Conservation (phyloP, 805 yeast genomes). For the Sugiyamaella valdiviana region DNA sequence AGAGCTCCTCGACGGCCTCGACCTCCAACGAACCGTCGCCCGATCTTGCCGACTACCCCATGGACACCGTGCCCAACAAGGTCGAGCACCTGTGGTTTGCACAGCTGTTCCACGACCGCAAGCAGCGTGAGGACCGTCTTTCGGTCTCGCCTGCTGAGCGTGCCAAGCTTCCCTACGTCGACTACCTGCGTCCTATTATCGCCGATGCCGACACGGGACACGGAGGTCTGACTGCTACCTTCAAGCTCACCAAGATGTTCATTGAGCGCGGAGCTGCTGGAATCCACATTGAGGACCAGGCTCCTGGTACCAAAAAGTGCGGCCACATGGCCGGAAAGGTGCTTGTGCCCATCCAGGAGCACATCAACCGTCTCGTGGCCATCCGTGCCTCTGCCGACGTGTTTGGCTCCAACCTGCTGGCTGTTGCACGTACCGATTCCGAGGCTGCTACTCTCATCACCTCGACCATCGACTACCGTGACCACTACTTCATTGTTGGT, state of each 20-base stretch:
- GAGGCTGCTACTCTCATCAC: slow-evolving; percentile 96
- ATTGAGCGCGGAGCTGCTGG: slow-evolving; percentile 99
- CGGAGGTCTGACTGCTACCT: slow-evolving; percentile 95
- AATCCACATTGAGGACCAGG: slow-evolving; percentile 97
- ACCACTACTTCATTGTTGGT: slow-evolving; percentile 88
- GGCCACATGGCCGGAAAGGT: slow-evolving; percentile 99
- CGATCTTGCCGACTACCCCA: slow-evolving; percentile 96
- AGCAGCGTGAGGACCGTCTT: slow-evolving; percentile 80
- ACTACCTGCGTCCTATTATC: slow-evolving; percentile 87
- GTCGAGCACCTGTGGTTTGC: slow-evolving; percentile 96
- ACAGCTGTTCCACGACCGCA: slow-evolving; percentile 94
- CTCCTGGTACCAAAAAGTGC: slow-evolving; percentile 97
- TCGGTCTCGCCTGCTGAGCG: slow-evolving; percentile 57
- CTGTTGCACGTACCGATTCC: slow-evolving; percentile 94
- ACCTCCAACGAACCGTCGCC: slow-evolving; percentile 97
- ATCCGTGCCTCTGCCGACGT: slow-evolving; percentile 94
- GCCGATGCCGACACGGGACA: slow-evolving; percentile 99
- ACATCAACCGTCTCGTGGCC: slow-evolving; percentile 87
- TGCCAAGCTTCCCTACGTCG: slow-evolving; percentile 64
- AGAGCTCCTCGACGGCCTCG: slow-evolving; percentile 95
- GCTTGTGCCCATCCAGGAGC: slow-evolving; percentile 95
- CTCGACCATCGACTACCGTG: slow-evolving; percentile 89
- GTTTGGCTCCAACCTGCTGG: slow-evolving; percentile 75
- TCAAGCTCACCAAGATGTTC: slow-evolving; percentile 91
- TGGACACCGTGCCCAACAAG: slow-evolving; percentile 98